A percentile compares a stretch with the other conserved stretches of the same genome.
These are phyloP conservation scores for Fusarium camptoceras DNA, from an alignment of 2,329 filamentous ascomycete genomes.

Conservation along the genomic window DNA sequence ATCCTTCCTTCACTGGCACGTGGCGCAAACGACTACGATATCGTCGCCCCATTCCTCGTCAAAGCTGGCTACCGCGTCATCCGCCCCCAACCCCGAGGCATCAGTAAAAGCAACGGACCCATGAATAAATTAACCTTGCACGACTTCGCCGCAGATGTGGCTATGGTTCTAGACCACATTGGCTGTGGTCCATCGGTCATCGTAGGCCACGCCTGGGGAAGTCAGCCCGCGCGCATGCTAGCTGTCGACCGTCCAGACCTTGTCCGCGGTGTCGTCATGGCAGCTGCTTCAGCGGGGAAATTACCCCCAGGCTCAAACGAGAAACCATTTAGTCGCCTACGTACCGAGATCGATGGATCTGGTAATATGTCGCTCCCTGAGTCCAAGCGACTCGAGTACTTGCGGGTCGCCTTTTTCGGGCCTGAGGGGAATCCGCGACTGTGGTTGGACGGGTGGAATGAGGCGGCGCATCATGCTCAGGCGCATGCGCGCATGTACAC, in stretches of 20 bases:
- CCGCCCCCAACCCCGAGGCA: not conserved
- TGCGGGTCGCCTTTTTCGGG: not conserved
- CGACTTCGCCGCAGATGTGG: not conserved
- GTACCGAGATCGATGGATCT: not conserved
- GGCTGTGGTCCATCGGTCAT: not conserved
- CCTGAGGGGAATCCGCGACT: not conserved
- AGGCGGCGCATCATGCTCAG: not conserved
- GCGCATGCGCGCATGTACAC: not conserved
- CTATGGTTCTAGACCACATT: not conserved
- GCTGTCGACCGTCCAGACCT: constrained; percentile 1
- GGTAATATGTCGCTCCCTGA: not conserved
- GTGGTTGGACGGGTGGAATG: not conserved
- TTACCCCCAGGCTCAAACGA: not conserved
- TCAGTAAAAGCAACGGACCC: not conserved
- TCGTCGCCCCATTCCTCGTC: not conserved
- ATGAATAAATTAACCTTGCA: not conserved
- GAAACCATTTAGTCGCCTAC: not conserved
- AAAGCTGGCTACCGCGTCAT: not conserved
- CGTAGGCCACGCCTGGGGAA: not conserved
- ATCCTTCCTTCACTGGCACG: not conserved
- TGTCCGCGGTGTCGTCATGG: not conserved
- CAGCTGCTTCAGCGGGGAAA: constrained; percentile 2
- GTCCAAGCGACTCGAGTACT: not conserved
- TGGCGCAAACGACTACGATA: not conserved
- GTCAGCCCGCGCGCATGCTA: not conserved